Evolutionary conservation across 805 yeast genomes (phyloP).

Genomic region (Candida arabinofermentans): DNA sequence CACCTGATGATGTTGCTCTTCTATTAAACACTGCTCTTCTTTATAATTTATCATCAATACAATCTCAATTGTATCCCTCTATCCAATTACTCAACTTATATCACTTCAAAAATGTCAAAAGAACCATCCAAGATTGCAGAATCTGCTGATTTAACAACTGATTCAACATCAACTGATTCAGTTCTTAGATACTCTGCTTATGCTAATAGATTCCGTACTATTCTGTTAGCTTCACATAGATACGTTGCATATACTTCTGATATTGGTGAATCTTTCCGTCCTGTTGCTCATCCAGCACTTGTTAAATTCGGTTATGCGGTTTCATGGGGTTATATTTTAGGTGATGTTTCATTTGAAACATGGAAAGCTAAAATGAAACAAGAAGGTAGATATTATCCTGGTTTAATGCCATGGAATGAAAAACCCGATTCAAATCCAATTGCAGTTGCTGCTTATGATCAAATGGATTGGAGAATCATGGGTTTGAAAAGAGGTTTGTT

Average conservation of each 20-base stretch:
- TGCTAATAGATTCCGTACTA: conserved; percentile 69
- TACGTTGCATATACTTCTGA: conserved; percentile 86
- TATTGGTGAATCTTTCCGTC: conserved; percentile 82
- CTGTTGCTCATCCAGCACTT: conserved; percentile 67
- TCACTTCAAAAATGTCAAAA: no score
- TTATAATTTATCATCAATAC: no score
- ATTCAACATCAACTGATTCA: conserved; percentile 21
- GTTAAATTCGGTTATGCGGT: conserved; percentile 66
- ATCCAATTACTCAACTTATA: neutral
- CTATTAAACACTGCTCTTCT: no score
- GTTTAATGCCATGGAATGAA: conserved; percentile 64
- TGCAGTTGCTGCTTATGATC: conserved; percentile 35
- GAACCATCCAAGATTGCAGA: conserved; percentile 1
- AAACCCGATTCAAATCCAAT: conserved; percentile 38
- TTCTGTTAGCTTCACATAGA: conserved; percentile 67
- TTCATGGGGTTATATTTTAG: conserved; percentile 71
- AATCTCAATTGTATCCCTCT: no score
- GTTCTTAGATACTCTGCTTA: conserved; percentile 74
- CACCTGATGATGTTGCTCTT: no score
- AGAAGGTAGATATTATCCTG: conserved; percentile 59
- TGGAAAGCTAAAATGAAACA: conserved; percentile 68
- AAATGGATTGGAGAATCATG: conserved; percentile 63
- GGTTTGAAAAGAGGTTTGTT: conserved; percentile 71
- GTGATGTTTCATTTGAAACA: conserved; percentile 69
- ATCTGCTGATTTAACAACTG: neutral